Evolutionary conservation across 768 basidiomycete genomes (phyloP), one percentile per base, ranked within the genome.

Genomic region (Saitozyma podzolica): DNA sequence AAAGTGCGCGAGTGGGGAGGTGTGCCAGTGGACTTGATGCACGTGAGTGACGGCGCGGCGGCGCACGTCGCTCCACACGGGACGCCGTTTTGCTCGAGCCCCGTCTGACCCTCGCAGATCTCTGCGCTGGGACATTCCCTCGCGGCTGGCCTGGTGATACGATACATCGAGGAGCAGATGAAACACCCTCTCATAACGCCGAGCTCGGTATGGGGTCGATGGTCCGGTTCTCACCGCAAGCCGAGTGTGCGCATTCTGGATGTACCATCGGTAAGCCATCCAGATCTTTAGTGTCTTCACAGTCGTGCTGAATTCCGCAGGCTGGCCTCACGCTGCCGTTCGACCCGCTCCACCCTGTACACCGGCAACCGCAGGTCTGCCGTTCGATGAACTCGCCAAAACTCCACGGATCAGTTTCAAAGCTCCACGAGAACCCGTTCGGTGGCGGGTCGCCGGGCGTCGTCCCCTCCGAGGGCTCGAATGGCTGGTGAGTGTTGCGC

Each of bases 1-100:
- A 75, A 75, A 61, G 70, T 70, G 5, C 50, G 61, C 37, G 64
- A 68, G 40, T 72, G 59, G 61, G 73, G 73, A 0, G 70, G 70
- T 5, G 47, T 61, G 2, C 49, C 66, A n/a, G 73, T 75, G n/a
- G 73, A 75, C 43, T 58, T 75, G 16, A 72, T 72, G 68, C 73
- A 75, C 54, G 73, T 75, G 54, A 67, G 73, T 70, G 40, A 10
- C 29, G 2, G 29, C 29, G 29, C 29, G 29, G 29, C 29, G 29
- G 29, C 29, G 29, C 29, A 29, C 29, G 29, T 29, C 29, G 29
- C 29, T 29, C 29, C 29, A 29, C 29, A 29, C 29, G 29, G 13
- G 19, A 54, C 40, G 13, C 16, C 29, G 29, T 6, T n/a, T 2
- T 45, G 19, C 20, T 20, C 6, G 51, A 16, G 29, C 50, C 45